These are phyloP conservation scores for Aspergillus ruber DNA, from an alignment of 2,329 filamentous ascomycete species.

Conservation along the genomic window DNA sequence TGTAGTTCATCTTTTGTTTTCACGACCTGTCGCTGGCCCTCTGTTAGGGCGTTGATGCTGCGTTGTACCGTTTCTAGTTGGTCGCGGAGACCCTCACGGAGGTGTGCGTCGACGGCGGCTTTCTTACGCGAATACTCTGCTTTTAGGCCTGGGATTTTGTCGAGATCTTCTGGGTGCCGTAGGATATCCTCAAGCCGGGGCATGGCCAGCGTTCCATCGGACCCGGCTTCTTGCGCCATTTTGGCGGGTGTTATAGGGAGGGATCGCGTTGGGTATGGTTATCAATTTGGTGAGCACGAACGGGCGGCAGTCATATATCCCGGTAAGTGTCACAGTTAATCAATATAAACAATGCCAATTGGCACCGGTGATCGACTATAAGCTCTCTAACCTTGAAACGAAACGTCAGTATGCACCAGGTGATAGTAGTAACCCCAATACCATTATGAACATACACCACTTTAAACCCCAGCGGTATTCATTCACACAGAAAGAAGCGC, in stretches of 20 bases:
- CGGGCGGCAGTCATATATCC: neutral
- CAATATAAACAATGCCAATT: neutral
- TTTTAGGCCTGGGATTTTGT: slow-evolving; percentile 87
- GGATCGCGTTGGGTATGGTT: neutral
- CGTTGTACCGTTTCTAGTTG: slow-evolving; percentile 92
- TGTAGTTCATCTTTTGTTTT: slow-evolving; percentile 97
- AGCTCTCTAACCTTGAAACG: neutral
- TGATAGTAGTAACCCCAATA: neutral
- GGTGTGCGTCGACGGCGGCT: slow-evolving; percentile 78
- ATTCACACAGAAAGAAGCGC: too few species aligned
- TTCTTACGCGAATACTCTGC: slow-evolving; percentile 94
- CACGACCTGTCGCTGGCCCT: slow-evolving; percentile 86
- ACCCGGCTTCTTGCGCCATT: slow-evolving; percentile 31
- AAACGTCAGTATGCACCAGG: neutral
- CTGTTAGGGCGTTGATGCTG: slow-evolving; percentile 80
- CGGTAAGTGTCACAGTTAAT: neutral
- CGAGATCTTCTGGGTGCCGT: slow-evolving; percentile 90
- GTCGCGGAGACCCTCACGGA: slow-evolving; percentile 79
- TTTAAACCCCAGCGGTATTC: too few species aligned
- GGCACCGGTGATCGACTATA: neutral
- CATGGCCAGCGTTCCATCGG: slow-evolving; percentile 59
- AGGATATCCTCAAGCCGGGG: slow-evolving; percentile 83
- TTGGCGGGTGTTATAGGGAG: slow-evolving; percentile 5
- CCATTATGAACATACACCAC: too few species aligned
- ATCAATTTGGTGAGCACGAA: neutral